Conservation (phyloP, 2,329 filamentous ascomycete genomes). For the Didymellaceae sp. region DNA sequence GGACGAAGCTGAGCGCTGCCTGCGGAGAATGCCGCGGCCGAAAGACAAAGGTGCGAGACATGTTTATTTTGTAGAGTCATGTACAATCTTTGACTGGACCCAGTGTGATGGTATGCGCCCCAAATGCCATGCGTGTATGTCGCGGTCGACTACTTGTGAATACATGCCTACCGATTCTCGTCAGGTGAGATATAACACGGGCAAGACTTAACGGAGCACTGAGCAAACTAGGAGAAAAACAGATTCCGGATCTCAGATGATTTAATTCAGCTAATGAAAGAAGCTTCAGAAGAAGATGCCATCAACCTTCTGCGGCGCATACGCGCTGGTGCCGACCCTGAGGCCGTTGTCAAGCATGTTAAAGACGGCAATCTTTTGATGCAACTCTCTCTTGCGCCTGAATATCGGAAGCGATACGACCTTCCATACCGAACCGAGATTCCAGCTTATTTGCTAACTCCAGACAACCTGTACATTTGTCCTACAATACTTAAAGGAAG, state of each 20-base stretch:
- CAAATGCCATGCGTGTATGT: slow-evolving; percentile 1
- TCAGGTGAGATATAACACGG: not conserved
- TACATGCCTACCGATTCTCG: not conserved
- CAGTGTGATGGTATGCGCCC: slow-evolving; percentile 2
- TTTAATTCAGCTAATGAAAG: not conserved
- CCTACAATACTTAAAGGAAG: not conserved
- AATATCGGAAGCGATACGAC: slow-evolving; percentile 22
- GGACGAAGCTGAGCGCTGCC: not conserved
- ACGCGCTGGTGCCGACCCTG: slow-evolving; percentile 20
- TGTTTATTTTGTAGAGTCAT: not conserved
- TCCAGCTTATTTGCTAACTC: not conserved
- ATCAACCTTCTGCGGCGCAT: slow-evolving; percentile 21
- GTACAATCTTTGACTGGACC: not conserved
- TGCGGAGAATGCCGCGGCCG: slow-evolving; percentile 1
- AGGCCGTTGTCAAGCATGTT: slow-evolving; percentile 19
- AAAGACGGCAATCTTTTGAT: slow-evolving; percentile 19
- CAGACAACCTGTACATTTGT: not conserved
- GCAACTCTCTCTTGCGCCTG: slow-evolving; percentile 19
- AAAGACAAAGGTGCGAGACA: slow-evolving; percentile 1
- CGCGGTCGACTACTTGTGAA: not conserved
- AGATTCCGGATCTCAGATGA: not conserved
- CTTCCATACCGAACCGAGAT: slow-evolving; percentile 18
- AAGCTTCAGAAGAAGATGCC: not conserved
- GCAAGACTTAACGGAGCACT: not conserved
- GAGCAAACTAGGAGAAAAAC: not conserved